Evolutionary conservation across 2,329 filamentous ascomycete genomes (phyloP).

Genomic region (Didymella glomerata): DNA sequence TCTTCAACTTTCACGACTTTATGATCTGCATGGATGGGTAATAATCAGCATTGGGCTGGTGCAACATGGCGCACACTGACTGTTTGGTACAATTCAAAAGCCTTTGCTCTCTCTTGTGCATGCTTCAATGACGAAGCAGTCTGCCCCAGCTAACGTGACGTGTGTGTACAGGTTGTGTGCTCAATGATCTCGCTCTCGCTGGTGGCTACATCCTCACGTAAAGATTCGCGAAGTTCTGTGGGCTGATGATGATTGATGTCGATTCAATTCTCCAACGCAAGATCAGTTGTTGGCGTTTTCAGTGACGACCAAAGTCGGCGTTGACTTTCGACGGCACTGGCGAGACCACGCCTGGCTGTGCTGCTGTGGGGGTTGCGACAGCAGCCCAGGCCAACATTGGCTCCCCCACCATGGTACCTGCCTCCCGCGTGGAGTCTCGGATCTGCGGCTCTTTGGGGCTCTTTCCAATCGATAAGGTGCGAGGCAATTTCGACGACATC

Average conservation of each 20-base stretch:
- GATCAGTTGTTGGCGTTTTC: neutral
- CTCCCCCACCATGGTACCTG: slow-evolving; percentile 19
- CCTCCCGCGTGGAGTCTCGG: slow-evolving; percentile 17
- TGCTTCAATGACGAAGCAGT: slow-evolving; percentile 26
- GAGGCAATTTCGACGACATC: slow-evolving; percentile 32
- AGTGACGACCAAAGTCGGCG: neutral
- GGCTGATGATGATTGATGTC: neutral
- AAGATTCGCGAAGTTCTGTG: neutral
- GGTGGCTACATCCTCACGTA: neutral
- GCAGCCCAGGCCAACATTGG: slow-evolving; percentile 6
- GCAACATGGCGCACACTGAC: slow-evolving; percentile 31
- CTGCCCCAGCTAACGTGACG: slow-evolving; percentile 33
- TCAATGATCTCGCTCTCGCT: slow-evolving; percentile 1
- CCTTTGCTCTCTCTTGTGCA: slow-evolving; percentile 35
- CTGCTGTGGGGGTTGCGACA: slow-evolving; percentile 4
- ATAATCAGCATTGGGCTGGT: slow-evolving; percentile 34
- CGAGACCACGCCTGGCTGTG: neutral
- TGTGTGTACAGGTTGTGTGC: slow-evolving; percentile 21
- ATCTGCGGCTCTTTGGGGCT: slow-evolving; percentile 19
- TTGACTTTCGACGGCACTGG: neutral
- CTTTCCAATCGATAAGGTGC: slow-evolving; percentile 28
- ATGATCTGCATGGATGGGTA: slow-evolving; percentile 30
- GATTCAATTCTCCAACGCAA: neutral
- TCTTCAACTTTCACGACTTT: slow-evolving; percentile 27
- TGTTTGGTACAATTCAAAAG: slow-evolving; percentile 34